Evolutionary conservation across 2,329 filamentous ascomycete genomes (phyloP).

Genomic region (Botrytis cinerea): DNA sequence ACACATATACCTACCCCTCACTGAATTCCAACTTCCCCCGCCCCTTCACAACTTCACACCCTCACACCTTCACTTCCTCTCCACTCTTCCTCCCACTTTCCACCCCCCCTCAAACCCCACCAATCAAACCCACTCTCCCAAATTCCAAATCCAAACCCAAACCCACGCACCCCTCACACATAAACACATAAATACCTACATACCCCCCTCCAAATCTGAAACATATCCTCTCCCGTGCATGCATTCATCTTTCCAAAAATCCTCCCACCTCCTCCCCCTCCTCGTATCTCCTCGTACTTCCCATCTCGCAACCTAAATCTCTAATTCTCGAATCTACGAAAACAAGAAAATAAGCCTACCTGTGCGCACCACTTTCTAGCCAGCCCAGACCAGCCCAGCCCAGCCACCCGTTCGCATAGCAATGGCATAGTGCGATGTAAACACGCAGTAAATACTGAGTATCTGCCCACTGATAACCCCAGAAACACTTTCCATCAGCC

Average conservation of each 20-base stretch:
- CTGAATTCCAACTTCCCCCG: not conserved
- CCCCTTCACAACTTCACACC: not conserved
- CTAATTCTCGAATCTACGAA: not conserved
- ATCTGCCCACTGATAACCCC: too few species aligned
- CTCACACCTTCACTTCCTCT: not conserved
- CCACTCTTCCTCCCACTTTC: not conserved
- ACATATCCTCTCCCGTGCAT: not conserved
- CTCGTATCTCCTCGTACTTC: not conserved
- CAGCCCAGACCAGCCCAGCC: not conserved
- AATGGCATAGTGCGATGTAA: too few species aligned
- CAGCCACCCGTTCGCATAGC: not conserved
- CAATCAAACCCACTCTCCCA: not conserved
- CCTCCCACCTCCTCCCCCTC: not conserved
- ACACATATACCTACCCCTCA: not conserved
- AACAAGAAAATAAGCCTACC: too few species aligned
- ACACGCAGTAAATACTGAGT: too few species aligned
- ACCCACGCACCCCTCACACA: not conserved
- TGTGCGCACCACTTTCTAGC: not conserved
- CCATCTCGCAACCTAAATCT: not conserved
- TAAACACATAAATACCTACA: not conserved
- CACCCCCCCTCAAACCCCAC: not conserved
- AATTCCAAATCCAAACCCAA: too few species aligned
- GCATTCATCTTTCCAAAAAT: not conserved
- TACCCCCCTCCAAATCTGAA: not conserved
- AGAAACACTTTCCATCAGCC: too few species aligned